A percentile compares a stretch with the other conserved stretches of the same genome.
These are phyloP conservation scores for Calonectria pseudoturangicola DNA, from an alignment of 2,329 filamentous ascomycete genomes.

Conservation along the genomic window DNA sequence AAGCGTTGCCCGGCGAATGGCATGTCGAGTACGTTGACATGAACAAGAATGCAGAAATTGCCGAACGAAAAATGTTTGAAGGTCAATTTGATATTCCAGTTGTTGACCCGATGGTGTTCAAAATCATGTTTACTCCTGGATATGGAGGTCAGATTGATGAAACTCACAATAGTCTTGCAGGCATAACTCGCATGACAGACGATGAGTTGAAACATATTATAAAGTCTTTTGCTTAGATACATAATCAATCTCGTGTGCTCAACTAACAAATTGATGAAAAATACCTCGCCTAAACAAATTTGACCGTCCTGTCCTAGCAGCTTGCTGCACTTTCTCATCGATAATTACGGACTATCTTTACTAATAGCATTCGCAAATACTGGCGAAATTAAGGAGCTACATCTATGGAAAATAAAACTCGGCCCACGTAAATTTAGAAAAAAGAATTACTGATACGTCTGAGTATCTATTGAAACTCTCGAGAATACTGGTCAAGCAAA, in stretches of 20 bases:
- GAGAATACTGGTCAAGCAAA: too few relatives aligned
- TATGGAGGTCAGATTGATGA: constrained; percentile 1
- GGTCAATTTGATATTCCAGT: constrained; percentile 6
- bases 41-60: neutral
- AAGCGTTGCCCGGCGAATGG: neutral
- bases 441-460: too few relatives aligned
- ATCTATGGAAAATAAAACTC: too few relatives aligned
- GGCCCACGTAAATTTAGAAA: too few relatives aligned
- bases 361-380: too few relatives aligned
- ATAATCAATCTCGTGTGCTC: neutral
- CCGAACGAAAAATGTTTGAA: neutral
- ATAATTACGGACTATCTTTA: too few relatives aligned
- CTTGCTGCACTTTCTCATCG: too few relatives aligned
- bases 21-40: constrained; percentile 1
- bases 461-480: too few relatives aligned
- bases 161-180: neutral
- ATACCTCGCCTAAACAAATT: too few relatives aligned
- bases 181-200: neutral
- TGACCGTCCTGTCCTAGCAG: too few relatives aligned
- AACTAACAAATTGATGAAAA: too few relatives aligned
- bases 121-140: constrained; percentile 8
- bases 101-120: constrained; percentile 4
- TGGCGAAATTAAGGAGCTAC: too few relatives aligned
- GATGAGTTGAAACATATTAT: neutral
- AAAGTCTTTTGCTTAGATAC: neutral